Percentiles rank a stretch among this genome's conserved stretches.
Conservation (phyloP, 2,329 filamentous ascomycete genomes). For the Conoideocrella luteorostrata region DNA sequence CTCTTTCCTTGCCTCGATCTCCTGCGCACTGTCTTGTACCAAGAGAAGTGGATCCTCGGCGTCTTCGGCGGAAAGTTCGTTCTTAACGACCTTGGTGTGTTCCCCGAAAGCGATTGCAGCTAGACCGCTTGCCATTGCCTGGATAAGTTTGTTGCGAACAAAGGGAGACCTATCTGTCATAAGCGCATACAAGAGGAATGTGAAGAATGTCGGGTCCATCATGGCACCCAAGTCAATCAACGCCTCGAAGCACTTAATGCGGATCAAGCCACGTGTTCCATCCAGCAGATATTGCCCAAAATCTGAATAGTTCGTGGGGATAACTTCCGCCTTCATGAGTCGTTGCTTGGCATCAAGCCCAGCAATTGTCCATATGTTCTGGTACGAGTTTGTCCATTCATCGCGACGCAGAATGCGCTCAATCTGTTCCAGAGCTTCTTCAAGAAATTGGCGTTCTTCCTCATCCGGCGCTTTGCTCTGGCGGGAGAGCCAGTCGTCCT, state of each 20-base stretch:
- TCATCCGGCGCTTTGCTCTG: conserved; percentile 39
- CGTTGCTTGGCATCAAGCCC: conserved; percentile 54
- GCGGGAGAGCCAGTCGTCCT: conserved; percentile 37
- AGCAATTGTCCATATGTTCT: conserved; percentile 60
- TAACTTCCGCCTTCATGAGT: conserved; percentile 59
- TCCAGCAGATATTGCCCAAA: conserved; percentile 62
- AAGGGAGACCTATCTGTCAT: conserved; percentile 59
- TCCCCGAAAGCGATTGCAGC: conserved; percentile 61
- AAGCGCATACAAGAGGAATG: conserved; percentile 50
- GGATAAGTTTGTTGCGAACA: conserved; percentile 54
- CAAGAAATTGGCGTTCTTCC: conserved; percentile 43
- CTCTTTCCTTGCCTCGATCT: conserved; percentile 53
- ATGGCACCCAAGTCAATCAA: conserved; percentile 58
- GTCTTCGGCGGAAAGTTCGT: conserved; percentile 29
- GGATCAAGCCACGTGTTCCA: conserved; percentile 54
- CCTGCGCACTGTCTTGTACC: conserved; percentile 35
- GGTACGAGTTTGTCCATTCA: conserved; percentile 62
- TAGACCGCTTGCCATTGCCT: conserved; percentile 52
- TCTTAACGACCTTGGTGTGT: conserved; percentile 38
- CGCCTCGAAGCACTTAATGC: conserved; percentile 60
- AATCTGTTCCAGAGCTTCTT: conserved; percentile 53
- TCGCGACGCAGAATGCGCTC: conserved; percentile 62
- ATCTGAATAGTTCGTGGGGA: conserved; percentile 45
- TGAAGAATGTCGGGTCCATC: conserved; percentile 47
- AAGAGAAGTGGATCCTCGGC: conserved; percentile 31